phyloP scores from a whole-genome alignment of 768 basidiomycete genomes.

The Aureoboletus auriporus region DNA sequence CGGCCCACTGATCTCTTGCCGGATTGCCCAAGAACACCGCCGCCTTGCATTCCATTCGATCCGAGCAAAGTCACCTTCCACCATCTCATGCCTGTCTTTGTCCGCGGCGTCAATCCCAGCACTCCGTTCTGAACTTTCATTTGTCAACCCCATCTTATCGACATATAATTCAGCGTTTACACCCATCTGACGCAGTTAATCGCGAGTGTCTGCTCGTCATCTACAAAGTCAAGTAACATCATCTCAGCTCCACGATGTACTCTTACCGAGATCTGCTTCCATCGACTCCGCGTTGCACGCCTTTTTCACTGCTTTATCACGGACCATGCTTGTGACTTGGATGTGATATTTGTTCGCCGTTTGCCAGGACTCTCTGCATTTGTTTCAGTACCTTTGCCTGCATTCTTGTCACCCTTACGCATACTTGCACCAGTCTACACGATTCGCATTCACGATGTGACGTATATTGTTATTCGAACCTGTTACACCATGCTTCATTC shows the following conservation, averaged over 20 bases:
- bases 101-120: constrained; percentile 21
- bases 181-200: constrained; percentile 29
- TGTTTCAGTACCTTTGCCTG: constrained; percentile 15
- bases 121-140: constrained; percentile 10
- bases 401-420: constrained; percentile 18
- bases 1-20: constrained; percentile 19
- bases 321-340: constrained; percentile 30
- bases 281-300: constrained; percentile 12
- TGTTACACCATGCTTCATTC: constrained; percentile 1
- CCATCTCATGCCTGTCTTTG: constrained; percentile 61
- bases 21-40: constrained; percentile 30
- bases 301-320: constrained; percentile 19
- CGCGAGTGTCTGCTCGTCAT: constrained; percentile 16
- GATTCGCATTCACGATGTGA: constrained; percentile 17
- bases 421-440: constrained; percentile 17
- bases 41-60: constrained; percentile 37
- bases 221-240: constrained; percentile 16
- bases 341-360: constrained; percentile 18
- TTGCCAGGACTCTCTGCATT: constrained; percentile 9
- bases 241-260: constrained; percentile 30
- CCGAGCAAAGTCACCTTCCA: constrained; percentile 49
- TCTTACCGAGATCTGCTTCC: constrained; percentile 20
- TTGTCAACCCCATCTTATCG: constrained; percentile 21
- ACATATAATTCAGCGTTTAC: constrained; percentile 28
- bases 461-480: constrained; percentile 9